phyloP scores from a whole-genome alignment of 176 grass and related monocot genomes.

The Aegilops tauschii region DNA sequence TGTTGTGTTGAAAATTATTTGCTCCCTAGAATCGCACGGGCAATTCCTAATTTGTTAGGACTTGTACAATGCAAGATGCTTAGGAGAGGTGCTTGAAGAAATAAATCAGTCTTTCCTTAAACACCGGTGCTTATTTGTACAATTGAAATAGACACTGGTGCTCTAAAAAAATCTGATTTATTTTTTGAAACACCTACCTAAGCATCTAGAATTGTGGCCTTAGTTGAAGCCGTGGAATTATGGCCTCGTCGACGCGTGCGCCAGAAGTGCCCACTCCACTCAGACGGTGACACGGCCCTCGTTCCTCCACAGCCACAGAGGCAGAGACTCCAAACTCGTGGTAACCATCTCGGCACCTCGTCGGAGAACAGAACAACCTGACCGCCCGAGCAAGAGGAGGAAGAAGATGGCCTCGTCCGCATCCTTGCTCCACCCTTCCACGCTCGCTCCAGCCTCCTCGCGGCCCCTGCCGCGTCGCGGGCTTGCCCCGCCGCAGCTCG shows the following conservation, averaged over 20 bases:
- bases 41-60: too few relatives aligned
- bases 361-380: neutral
- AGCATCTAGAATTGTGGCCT: too few relatives aligned
- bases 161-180: too few relatives aligned
- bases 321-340: neutral
- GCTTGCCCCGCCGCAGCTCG: neutral
- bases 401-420: conserved; percentile 11
- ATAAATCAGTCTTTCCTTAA: too few relatives aligned
- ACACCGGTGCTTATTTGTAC: too few relatives aligned
- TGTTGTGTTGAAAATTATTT: too few relatives aligned
- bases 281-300: neutral
- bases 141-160: too few relatives aligned
- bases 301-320: conserved; percentile 29
- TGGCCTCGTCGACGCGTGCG: neutral
- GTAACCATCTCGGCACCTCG: neutral
- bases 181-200: too few relatives aligned
- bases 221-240: neutral
- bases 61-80: too few relatives aligned
- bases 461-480: neutral
- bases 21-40: too few relatives aligned
- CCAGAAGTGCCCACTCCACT: neutral
- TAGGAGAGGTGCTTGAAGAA: too few relatives aligned
- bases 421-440: conserved; percentile 25
- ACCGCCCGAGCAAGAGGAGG: neutral
- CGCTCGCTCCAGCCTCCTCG: conserved; percentile 9